Evolutionary conservation across 495 filamentous ascomycete genomes (phyloP).

Genomic region (Daldinia concentrica): DNA sequence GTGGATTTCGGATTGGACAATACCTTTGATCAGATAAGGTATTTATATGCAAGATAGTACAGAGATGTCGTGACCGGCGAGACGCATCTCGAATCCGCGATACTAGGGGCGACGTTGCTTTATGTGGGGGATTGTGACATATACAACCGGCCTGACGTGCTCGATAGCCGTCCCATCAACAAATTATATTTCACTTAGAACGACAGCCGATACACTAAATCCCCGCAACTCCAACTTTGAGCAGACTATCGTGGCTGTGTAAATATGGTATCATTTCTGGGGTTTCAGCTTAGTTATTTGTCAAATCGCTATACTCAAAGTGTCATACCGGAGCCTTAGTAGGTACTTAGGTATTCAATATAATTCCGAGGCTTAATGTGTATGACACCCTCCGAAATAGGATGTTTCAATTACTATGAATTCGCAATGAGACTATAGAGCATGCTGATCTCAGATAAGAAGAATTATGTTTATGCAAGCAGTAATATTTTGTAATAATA

Average conservation of each 20-base stretch:
- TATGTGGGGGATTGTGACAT: slow-evolving; percentile 37
- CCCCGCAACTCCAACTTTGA: slow-evolving; percentile 24
- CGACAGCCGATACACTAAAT: slow-evolving; percentile 23
- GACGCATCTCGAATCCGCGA: slow-evolving; percentile 9
- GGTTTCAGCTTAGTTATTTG: slow-evolving; percentile 8
- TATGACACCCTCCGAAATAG: slow-evolving; percentile 17
- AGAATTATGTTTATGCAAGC: background rate
- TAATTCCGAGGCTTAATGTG: background rate
- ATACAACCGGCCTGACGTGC: slow-evolving; percentile 31
- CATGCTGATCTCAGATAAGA: background rate
- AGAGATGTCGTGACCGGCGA: slow-evolving; percentile 27
- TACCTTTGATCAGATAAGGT: slow-evolving; percentile 26
- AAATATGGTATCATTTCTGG: slow-evolving; percentile 2
- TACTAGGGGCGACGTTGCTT: background rate
- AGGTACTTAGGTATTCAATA: background rate
- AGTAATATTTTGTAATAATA: background rate
- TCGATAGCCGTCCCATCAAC: slow-evolving; percentile 17
- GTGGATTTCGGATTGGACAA: slow-evolving; percentile 16
- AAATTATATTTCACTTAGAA: slow-evolving; percentile 19
- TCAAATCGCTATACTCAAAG: background rate
- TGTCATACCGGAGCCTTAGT: background rate
- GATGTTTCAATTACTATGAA: background rate
- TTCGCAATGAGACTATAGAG: background rate
- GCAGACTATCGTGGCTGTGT: slow-evolving; percentile 9
- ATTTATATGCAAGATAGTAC: slow-evolving; percentile 25